phyloP scores from a whole-genome alignment of 176 grass and related monocot genomes.

The Oryza officinalis region DNA sequence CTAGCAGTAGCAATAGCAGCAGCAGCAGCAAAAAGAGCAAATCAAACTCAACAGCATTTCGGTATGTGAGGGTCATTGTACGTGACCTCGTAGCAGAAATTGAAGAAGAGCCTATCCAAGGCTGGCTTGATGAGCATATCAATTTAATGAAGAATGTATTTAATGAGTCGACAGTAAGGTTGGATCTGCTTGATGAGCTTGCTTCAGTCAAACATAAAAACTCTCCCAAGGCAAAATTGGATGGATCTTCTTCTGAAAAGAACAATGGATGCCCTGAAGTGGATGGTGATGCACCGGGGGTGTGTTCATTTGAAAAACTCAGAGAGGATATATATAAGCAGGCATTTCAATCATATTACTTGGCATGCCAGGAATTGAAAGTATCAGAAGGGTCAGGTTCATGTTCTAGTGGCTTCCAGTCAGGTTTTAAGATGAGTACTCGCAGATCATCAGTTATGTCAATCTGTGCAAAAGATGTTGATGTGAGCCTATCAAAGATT shows the following conservation, averaged over 20 bases:
- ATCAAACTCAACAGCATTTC: conserved; percentile 62
- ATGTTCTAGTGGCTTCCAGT: conserved; percentile 81
- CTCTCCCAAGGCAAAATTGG: conserved; percentile 49
- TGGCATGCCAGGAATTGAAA: conserved; percentile 76
- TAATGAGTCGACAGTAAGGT: conserved; percentile 56
- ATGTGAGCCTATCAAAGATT: conserved; percentile 82
- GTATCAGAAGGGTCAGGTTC: conserved; percentile 80
- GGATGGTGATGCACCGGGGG: conserved; percentile 47
- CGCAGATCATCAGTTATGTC: conserved; percentile 82
- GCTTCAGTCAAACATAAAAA: conserved; percentile 40
- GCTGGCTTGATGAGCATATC: conserved; percentile 96
- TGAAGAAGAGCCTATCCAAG: conserved; percentile 95
- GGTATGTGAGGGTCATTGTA: conserved; percentile 69
- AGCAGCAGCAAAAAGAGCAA: conserved; percentile 68
- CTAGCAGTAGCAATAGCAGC: conserved; percentile 33
- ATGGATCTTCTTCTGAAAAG: conserved; percentile 47
- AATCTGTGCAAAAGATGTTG: conserved; percentile 70
- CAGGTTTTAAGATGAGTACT: conserved; percentile 89
- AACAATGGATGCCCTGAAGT: conserved; percentile 51
- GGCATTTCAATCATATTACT: conserved; percentile 79
- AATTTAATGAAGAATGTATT: conserved; percentile 79
- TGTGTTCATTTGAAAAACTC: conserved; percentile 46
- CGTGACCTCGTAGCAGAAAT: conserved; percentile 83
- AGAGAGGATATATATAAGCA: conserved; percentile 79
- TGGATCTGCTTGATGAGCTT: conserved; percentile 75